Percentiles rank a stretch among this genome's conserved stretches.
Evolutionary conservation across 177 flowering plant genomes (phyloP).

Genomic region (Vitis hybrid): DNA sequence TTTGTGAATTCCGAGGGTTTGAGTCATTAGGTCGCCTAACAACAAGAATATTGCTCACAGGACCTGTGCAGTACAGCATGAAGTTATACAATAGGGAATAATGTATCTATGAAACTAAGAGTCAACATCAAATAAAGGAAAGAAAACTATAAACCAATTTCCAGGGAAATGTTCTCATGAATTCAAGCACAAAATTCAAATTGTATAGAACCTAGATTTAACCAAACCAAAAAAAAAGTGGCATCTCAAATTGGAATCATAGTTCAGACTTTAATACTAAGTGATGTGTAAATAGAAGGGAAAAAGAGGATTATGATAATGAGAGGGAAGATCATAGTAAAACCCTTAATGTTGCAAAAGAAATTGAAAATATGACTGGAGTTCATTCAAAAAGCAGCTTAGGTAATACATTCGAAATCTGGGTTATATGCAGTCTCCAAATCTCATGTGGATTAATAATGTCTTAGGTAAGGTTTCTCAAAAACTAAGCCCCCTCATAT

Average conservation of each 20-base stretch:
- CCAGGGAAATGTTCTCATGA: no score
- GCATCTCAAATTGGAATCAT: no score
- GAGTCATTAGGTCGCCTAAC: constrained; percentile 25
- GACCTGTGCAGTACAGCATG: constrained; percentile 37
- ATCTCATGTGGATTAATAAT: not conserved
- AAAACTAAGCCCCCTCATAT: not conserved
- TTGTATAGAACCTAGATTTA: no score
- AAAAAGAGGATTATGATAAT: no score
- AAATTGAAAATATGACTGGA: not conserved
- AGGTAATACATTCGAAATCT: not conserved
- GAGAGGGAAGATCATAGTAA: no score
- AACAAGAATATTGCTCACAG: constrained; percentile 64
- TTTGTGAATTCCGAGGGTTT: constrained; percentile 24
- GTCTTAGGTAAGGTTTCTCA: not conserved
- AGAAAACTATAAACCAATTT: not conserved
- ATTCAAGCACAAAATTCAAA: no score
- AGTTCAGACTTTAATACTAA: no score
- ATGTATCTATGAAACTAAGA: not conserved
- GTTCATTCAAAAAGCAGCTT: not conserved
- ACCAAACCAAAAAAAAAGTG: no score
- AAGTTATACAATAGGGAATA: not conserved
- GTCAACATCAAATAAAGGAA: not conserved
- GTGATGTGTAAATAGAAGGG: no score
- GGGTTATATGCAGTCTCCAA: not conserved
- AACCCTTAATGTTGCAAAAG: not conserved